A percentile compares a stretch with the other conserved stretches of the same genome.
These are phyloP conservation scores for Styphnolobium japonicum DNA, from an alignment of 306 rosid genomes.

Conservation along the genomic window DNA sequence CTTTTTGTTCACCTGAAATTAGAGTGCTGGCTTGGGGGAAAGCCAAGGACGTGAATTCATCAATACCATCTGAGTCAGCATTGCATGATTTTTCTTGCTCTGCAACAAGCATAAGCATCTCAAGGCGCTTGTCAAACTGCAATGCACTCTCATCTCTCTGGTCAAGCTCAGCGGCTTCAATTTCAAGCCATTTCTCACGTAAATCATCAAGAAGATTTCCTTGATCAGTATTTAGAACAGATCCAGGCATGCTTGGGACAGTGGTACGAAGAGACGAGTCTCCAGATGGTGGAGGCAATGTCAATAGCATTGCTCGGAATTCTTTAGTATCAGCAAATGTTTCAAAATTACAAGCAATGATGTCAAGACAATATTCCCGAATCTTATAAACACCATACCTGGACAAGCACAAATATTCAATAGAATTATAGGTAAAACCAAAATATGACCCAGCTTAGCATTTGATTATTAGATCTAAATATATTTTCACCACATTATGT, in stretches of 20 bases:
- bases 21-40: conserved; percentile 14
- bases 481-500: neutral
- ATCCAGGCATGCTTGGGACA: conserved; percentile 90
- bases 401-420: conserved; percentile 22
- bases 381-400: conserved; percentile 91
- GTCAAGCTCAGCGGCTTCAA: conserved; percentile 96
- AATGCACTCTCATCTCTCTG: conserved; percentile 93
- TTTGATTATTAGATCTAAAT: neutral
- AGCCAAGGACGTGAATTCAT: conserved; percentile 14
- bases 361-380: conserved; percentile 84
- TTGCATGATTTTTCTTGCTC: conserved; percentile 65
- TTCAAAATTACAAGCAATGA: conserved; percentile 82
- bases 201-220: conserved; percentile 88
- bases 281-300: conserved; percentile 93
- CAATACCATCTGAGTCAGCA: conserved; percentile 25
- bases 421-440: neutral
- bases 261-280: conserved; percentile 91
- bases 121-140: conserved; percentile 84
- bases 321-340: conserved; percentile 77
- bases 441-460: neutral
- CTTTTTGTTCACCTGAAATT: conserved; percentile 30
- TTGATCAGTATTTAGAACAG: conserved; percentile 62
- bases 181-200: conserved; percentile 97
- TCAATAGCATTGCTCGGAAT: conserved; percentile 78
- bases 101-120: conserved; percentile 83